These are phyloP conservation scores for Dioscorea alata DNA, from an alignment of 106 monocot genomes.

Conservation along the genomic window DNA sequence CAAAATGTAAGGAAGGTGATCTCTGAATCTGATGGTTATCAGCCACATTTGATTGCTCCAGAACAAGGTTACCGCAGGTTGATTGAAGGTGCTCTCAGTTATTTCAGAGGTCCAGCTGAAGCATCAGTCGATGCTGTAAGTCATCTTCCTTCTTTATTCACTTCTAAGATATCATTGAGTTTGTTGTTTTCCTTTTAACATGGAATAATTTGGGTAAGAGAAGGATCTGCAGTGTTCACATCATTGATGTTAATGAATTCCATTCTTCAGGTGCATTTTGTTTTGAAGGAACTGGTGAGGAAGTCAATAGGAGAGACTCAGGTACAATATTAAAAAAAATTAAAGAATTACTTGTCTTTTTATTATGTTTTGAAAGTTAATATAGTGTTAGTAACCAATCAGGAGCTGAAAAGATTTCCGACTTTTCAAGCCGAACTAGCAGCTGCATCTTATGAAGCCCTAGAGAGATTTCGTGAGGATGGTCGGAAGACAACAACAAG, in stretches of 20 bases:
- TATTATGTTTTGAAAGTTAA: too few relatives aligned
- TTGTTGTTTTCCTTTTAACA: not conserved
- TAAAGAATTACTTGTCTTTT: too few relatives aligned
- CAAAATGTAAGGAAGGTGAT: slow-evolving; percentile 71
- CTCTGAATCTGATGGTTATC: slow-evolving; percentile 80
- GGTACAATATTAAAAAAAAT: slow-evolving; percentile 7
- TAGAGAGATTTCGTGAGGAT: slow-evolving; percentile 78
- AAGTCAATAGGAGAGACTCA: slow-evolving; percentile 53
- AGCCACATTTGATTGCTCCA: slow-evolving; percentile 78
- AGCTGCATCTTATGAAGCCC: slow-evolving; percentile 52
- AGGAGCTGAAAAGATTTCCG: slow-evolving; percentile 83
- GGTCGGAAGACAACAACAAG: slow-evolving; percentile 60
- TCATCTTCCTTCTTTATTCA: not conserved
- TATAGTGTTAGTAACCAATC: not conserved
- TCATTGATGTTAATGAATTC: not conserved
- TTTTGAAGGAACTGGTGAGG: slow-evolving; percentile 52
- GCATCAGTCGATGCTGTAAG: slow-evolving; percentile 81
- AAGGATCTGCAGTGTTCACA: too few relatives aligned
- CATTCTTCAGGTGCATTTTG: slow-evolving; percentile 40
- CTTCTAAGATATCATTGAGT: too few relatives aligned
- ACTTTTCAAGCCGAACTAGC: slow-evolving; percentile 72
- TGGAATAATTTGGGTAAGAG: not conserved
- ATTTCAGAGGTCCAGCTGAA: slow-evolving; percentile 72
- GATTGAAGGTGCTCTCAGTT: slow-evolving; percentile 61
- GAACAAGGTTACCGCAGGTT: slow-evolving; percentile 79